Base-by-base conservation (phyloP, 805 yeast genomes). In the Ogataea philodendri region DNA sequence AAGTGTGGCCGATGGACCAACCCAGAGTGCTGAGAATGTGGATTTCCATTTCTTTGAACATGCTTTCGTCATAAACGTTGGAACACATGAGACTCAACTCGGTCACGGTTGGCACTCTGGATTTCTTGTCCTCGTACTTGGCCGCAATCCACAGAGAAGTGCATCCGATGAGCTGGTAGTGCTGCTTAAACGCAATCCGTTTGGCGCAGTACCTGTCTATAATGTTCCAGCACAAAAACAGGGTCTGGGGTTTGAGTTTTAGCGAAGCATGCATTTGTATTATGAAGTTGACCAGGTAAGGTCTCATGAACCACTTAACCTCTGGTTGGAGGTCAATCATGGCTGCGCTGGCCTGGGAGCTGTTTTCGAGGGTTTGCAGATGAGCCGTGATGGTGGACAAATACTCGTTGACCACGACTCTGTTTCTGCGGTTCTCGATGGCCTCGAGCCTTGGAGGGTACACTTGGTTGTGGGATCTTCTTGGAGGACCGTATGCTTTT, bases 91-190 rank as follows among this genome's bases (percentile, higher is more conserved):
- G 57, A 8, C 72, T 60, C 44, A 76, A 59, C 48, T 76, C 81
- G 31, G 67, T 62, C 32, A 76, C 60, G 3, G 77, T 72, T 15
- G 81, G 81, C 4, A 76, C 78, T 37, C 81, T 60, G 30, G 69
- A 64, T 54, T 76, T 76, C 50, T 76, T 76, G 49, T 76, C 81
- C 52, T 76, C 81, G 52, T 74, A 76, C 51, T 90, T 90, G 16
- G 96, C 81, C 2, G 96, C 86, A 20, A 90, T 73, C 97, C 97
- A 90, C 22, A 90, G 65, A 42, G 96, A 86, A 4, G 96, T 86
- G 42, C 95, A 84, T 20, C 94, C 87, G 8, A 90, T 90, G 35
- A 90, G 70, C 60, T 89, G 96, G 43, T 86, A 80, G 62, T 89
- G 97, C 39, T 84, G 89, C 47, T 81, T 76, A 45, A 84, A 72